Base-by-base conservation (phyloP, 2,329 filamentous ascomycete genomes). In the Nothophaeocryptopus gaeumannii region DNA sequence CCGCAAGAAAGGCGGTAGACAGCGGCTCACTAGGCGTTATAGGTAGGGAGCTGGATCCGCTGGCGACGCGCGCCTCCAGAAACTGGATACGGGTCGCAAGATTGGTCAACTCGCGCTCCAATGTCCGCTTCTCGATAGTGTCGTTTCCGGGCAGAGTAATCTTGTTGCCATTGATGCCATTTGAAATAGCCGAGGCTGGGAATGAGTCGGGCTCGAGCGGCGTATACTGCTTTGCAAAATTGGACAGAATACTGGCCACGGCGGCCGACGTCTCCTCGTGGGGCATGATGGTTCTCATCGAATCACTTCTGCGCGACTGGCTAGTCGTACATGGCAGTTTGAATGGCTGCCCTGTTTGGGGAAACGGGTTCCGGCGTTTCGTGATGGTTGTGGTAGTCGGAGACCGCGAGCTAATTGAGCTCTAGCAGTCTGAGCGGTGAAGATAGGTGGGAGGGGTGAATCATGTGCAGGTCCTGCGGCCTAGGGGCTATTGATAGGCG, bases 101-200 rank as follows among this genome's bases (percentile, higher is more conserved):
- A 48, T 88, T 85, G 43, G 85, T 81, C 50, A 99, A 80, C 73
- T 97, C 92, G 53, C 79, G 78, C 73, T 97, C 90, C 54, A 97
- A 81, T 30, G 79, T 79, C 59, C 81, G 78, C 74, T 97, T 97
- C 59, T 86, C 86, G 32, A 82, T 72, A 38, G 81, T 86, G 51
- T 89, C 80, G 50, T 82, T 79, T 51, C 93, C 93, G 11, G 92
- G 91, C 16, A 97, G 79, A 55, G 79, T 80, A 65, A 92, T 78
- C 58, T 79, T 75, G 55, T 74, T 72, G 31, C 70, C 63, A 56
- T 76, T 74, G 45, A 69, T 65, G 58, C 78, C 77, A 72, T 83
- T 82, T 37, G 71, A 67, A 42, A 71, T 71, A 48, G 73, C 67
- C 39, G 72, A 68, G 45, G 71, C 71, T 38, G 68, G 65, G 60